A percentile compares a stretch with the other conserved stretches of the same genome.
Evolutionary conservation across 2,329 filamentous ascomycete species (phyloP).

Genomic region (Botrytis fabae): DNA sequence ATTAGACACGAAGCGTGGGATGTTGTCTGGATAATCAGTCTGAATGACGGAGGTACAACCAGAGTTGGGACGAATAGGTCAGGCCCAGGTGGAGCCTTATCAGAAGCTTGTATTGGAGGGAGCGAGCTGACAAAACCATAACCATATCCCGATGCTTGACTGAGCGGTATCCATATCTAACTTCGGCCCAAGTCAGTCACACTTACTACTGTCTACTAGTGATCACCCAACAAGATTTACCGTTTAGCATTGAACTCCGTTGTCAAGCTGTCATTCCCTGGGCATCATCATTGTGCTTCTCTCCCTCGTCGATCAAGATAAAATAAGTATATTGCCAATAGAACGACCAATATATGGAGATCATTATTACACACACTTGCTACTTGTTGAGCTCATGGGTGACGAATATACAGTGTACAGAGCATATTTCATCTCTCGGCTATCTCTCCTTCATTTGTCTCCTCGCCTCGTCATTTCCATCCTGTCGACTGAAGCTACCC

Average conservation of each 20-base stretch:
- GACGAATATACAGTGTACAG: too few species aligned
- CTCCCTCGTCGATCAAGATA: background rate
- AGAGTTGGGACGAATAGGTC: conserved; percentile 5
- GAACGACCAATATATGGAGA: background rate
- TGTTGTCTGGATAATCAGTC: background rate
- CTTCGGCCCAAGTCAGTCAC: background rate
- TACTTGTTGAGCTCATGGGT: background rate
- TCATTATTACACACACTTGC: background rate
- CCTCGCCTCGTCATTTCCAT: background rate
- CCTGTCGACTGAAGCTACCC: background rate
- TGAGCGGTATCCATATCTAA: background rate
- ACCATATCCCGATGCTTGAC: background rate
- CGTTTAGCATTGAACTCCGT: too few species aligned
- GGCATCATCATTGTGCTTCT: background rate
- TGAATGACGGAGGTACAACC: background rate
- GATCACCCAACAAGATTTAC: background rate
- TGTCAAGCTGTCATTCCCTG: background rate
- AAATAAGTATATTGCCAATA: background rate
- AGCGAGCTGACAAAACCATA: background rate
- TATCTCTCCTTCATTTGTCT: conserved; percentile 10
- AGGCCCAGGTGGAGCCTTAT: background rate
- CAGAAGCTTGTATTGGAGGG: background rate
- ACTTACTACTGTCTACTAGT: background rate
- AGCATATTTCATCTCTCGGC: background rate
- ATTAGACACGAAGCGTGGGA: background rate